Evolutionary conservation across 148 eudicot species (phyloP).

Genomic region (Spergularia marina): DNA sequence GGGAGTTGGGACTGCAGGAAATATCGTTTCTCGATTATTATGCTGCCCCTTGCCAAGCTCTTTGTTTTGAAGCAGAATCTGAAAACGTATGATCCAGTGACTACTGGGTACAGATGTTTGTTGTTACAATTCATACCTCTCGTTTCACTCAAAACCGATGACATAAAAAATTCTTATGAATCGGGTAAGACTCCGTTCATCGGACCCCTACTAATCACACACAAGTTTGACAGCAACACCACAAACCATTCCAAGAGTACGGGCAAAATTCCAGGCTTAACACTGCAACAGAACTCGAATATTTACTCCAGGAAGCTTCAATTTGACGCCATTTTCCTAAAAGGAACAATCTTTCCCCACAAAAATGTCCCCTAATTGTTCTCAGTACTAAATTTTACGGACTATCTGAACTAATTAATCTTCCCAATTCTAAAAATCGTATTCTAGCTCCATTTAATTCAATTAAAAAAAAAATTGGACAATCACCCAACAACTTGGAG

Average conservation of each 20-base stretch:
- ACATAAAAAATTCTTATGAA: not conserved
- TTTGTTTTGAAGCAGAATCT: not conserved
- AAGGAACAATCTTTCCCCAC: not conserved
- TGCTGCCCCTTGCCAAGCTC: not conserved
- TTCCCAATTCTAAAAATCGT: no score
- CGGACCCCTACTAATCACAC: not conserved
- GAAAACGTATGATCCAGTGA: not conserved
- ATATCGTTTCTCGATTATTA: not conserved
- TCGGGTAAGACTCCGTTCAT: not conserved
- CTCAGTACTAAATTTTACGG: no score
- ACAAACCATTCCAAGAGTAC: not conserved
- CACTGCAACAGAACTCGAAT: no score
- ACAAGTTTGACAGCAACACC: not conserved
- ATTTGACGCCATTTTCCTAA: not conserved
- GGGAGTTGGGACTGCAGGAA: not conserved
- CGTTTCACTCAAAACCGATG: not conserved
- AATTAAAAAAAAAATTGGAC: not conserved
- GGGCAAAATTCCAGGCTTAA: not conserved
- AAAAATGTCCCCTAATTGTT: not conserved
- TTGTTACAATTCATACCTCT: not conserved
- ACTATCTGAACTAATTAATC: no score
- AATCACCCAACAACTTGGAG: not conserved
- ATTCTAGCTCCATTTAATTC: no score
- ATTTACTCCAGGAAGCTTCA: no score
- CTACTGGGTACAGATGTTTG: not conserved